Evolutionary conservation across 805 yeast genomes (phyloP).

Genomic region (Myxozyma monticola): DNA sequence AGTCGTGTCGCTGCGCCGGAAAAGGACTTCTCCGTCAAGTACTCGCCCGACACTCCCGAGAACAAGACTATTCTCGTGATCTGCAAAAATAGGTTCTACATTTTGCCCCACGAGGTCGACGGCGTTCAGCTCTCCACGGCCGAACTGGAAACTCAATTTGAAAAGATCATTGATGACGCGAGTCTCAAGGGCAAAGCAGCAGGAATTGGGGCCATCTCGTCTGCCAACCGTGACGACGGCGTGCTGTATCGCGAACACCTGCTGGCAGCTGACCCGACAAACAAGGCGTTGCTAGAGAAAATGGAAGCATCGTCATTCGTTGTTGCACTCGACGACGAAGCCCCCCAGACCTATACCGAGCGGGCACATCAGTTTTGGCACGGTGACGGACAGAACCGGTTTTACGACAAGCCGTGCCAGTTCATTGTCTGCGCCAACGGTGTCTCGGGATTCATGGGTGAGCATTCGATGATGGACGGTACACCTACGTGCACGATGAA

Average conservation of each 20-base stretch:
- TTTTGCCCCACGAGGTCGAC: constrained; percentile 49
- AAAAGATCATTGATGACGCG: constrained; percentile 50
- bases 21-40: constrained; percentile 61
- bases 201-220: constrained; percentile 77
- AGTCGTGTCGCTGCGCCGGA: constrained; percentile 67
- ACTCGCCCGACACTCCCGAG: constrained; percentile 37
- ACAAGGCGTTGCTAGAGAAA: constrained; percentile 59
- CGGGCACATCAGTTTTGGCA: constrained; percentile 88
- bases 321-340: constrained; percentile 69
- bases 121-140: constrained; percentile 43
- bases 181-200: constrained; percentile 45
- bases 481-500: constrained; percentile 90
- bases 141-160: constrained; percentile 54
- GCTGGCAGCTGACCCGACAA: constrained; percentile 56
- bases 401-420: constrained; percentile 88
- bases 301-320: constrained; percentile 80
- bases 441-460: constrained; percentile 89
- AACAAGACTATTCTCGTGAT: constrained; percentile 73
- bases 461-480: constrained; percentile 98
- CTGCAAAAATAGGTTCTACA: constrained; percentile 77
- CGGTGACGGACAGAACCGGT: constrained; percentile 91
- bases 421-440: constrained; percentile 80
- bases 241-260: constrained; percentile 59
- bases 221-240: constrained; percentile 85
- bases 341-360: constrained; percentile 77